phyloP scores from a whole-genome alignment of 1,284 basidiomycete species.

The Coniferiporia sulphurascens region DNA sequence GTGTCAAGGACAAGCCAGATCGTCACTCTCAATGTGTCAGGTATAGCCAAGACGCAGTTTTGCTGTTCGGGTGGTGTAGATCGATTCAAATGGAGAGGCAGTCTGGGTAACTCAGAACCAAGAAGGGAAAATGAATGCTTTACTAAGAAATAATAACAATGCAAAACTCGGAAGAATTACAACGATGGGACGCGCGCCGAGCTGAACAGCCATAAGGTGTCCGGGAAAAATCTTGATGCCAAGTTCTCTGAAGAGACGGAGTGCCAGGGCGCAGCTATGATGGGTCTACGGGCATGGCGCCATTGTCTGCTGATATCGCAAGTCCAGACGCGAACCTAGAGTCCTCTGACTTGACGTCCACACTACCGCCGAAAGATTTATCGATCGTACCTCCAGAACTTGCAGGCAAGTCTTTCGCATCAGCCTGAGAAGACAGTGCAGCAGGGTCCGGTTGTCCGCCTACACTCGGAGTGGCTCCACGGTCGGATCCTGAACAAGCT shows the following conservation, averaged over 20 bases:
- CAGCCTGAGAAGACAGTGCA: neutral
- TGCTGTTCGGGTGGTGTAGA: neutral
- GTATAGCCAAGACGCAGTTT: too few relatives aligned
- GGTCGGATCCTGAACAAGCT: slow-evolving; percentile 2
- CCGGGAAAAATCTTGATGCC: too few relatives aligned
- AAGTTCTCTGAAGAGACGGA: neutral
- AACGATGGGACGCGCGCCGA: neutral
- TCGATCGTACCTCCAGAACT: neutral
- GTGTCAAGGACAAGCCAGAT: too few relatives aligned
- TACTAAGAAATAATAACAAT: neutral
- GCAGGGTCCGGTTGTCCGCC: neutral
- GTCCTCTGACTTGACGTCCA: slow-evolving; percentile 4
- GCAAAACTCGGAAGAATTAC: neutral
- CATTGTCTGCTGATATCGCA: neutral
- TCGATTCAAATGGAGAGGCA: neutral
- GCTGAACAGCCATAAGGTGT: neutral
- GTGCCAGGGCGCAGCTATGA: neutral
- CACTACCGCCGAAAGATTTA: neutral
- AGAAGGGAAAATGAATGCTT: neutral
- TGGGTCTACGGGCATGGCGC: slow-evolving; percentile 1
- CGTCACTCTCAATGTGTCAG: too few relatives aligned
- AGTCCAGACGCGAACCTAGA: neutral
- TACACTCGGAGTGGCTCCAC: neutral
- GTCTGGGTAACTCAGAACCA: too few relatives aligned
- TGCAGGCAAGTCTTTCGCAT: neutral